Percentiles rank a stretch among this genome's conserved stretches.
Evolutionary conservation across 2,329 filamentous ascomycete species (phyloP).

Genomic region (Alternaria arborescens): DNA sequence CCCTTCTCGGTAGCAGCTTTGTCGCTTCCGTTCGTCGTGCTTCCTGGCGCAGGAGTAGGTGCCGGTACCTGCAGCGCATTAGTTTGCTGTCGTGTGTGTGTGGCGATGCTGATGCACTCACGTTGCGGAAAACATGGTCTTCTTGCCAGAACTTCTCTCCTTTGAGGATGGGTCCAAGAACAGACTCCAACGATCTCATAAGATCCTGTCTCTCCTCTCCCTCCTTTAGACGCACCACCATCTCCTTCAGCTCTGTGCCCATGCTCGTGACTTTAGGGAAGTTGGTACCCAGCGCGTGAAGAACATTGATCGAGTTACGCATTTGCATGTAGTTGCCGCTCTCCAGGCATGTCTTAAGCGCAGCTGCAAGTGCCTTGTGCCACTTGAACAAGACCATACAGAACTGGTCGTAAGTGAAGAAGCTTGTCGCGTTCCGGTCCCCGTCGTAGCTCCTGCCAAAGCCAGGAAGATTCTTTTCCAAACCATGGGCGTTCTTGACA

Average conservation of each 20-base stretch:
- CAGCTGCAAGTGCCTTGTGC: conserved; percentile 82
- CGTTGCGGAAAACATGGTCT: conserved; percentile 76
- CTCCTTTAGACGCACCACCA: conserved; percentile 69
- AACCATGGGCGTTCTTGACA: conserved; percentile 81
- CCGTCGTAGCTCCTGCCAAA: conserved; percentile 79
- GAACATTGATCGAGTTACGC: conserved; percentile 88
- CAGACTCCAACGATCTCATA: conserved; percentile 75
- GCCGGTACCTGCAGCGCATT: conserved; percentile 30
- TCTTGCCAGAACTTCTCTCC: conserved; percentile 74
- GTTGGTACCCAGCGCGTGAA: conserved; percentile 80
- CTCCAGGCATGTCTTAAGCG: conserved; percentile 82
- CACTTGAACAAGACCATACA: conserved; percentile 86
- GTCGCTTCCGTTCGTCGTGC: conserved; percentile 41
- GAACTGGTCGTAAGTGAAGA: conserved; percentile 86
- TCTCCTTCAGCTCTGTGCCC: conserved; percentile 72
- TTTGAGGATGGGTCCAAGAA: conserved; percentile 74
- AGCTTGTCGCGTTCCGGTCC: conserved; percentile 73
- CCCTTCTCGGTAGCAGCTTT: conserved; percentile 44
- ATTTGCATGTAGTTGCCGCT: conserved; percentile 97
- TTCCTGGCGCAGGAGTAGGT: conserved; percentile 29
- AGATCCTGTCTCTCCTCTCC: conserved; percentile 73
- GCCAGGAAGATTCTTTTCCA: conserved; percentile 72
- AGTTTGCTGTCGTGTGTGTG: conserved; percentile 10
- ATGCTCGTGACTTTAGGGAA: conserved; percentile 94
- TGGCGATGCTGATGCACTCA: conserved; percentile 52